phyloP scores from a whole-genome alignment of 495 filamentous ascomycete species.

The Lineolata rhizophorae region DNA sequence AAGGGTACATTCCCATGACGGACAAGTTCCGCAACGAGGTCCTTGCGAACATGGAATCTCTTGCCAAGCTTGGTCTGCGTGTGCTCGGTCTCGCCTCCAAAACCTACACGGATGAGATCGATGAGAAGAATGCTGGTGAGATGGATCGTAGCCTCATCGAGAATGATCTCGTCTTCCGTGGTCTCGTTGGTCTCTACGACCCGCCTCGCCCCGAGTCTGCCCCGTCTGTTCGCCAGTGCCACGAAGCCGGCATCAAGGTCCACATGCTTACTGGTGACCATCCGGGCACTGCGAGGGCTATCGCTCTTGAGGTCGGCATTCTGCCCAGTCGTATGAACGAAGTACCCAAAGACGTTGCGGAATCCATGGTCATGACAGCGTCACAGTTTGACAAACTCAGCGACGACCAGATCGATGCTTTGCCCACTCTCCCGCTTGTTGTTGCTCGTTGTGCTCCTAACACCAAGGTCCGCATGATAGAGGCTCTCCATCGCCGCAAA shows the following conservation, averaged over 20 bases:
- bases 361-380: conserved; percentile 41
- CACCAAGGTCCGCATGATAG: conserved; percentile 62
- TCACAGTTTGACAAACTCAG: conserved; percentile 41
- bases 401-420: conserved; percentile 35
- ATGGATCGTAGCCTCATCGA: conserved; percentile 30
- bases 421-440: conserved; percentile 45
- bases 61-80: conserved; percentile 32
- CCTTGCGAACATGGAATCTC: conserved; percentile 34
- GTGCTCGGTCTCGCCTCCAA: conserved; percentile 35
- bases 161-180: conserved; percentile 35
- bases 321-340: conserved; percentile 13
- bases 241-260: conserved; percentile 32
- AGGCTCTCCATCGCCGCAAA: conserved; percentile 43
- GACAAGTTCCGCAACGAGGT: conserved; percentile 23
- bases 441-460: conserved; percentile 49
- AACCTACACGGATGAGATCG: conserved; percentile 11
- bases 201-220: conserved; percentile 48
- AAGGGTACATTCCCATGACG: conserved; percentile 16
- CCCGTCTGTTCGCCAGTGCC: conserved; percentile 27
- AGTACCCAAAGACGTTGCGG: conserved; percentile 14
- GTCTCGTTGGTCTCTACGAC: conserved; percentile 52
- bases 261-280: conserved; percentile 49
- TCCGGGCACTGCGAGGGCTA: conserved; percentile 37
- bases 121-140: conserved; percentile 15
- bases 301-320: conserved; percentile 31